A percentile compares a stretch with the other conserved stretches of the same genome.
These are phyloP conservation scores for Ascocoryne sarcoides DNA, from an alignment of 2,329 filamentous ascomycete species.

Conservation along the genomic window DNA sequence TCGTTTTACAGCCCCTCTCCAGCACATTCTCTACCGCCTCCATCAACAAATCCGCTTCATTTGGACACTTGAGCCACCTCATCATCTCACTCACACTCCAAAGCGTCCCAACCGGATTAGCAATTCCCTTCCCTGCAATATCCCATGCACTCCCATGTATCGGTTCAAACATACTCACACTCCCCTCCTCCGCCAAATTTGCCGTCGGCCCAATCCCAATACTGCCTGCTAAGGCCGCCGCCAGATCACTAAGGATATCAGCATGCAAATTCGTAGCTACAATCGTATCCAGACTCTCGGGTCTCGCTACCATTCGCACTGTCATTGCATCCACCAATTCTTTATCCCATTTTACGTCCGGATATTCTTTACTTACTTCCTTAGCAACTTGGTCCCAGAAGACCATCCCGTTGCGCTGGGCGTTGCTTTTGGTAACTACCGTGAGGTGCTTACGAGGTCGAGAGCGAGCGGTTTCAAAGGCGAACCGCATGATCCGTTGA, in stretches of 20 bases:
- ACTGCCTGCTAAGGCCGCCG: constrained; percentile 59
- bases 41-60: constrained; percentile 41
- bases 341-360: constrained; percentile 51
- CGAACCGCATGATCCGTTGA: constrained; percentile 53
- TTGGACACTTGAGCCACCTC: constrained; percentile 45
- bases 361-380: constrained; percentile 47
- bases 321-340: constrained; percentile 51
- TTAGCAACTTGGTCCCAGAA: constrained; percentile 55
- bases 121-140: constrained; percentile 46
- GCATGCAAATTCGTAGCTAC: constrained; percentile 55
- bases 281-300: constrained; percentile 50
- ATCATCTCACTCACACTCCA: constrained; percentile 51
- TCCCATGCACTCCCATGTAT: constrained; percentile 52
- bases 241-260: constrained; percentile 63
- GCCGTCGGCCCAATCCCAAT: constrained; percentile 65
- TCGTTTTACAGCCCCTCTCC: constrained; percentile 42
- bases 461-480: constrained; percentile 44
- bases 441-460: constrained; percentile 51
- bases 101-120: constrained; percentile 50
- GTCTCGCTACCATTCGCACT: constrained; percentile 47
- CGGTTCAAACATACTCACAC: constrained; percentile 53
- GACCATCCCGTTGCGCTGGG: constrained; percentile 58
- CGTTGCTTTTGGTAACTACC: constrained; percentile 58
- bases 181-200: constrained; percentile 52
- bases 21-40: constrained; percentile 44